These are phyloP conservation scores for Phytophthora foliorum DNA, from an alignment of 352 stramenopile species.

Conservation along the genomic window DNA sequence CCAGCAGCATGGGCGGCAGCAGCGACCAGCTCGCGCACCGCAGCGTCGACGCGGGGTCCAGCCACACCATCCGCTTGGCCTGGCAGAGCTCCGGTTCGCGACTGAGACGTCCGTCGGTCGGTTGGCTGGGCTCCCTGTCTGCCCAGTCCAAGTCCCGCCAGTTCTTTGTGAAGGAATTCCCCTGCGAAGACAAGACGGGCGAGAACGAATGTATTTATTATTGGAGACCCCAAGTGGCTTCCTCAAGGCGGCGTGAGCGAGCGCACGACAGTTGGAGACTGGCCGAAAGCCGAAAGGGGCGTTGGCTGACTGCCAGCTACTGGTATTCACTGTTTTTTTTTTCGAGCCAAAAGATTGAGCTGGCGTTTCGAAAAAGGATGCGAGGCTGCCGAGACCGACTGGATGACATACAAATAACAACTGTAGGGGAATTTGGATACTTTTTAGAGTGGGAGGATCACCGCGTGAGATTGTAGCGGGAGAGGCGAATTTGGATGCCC, in stretches of 20 bases:
- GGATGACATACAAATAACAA: neutral
- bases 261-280: slow-evolving; percentile 19
- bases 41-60: slow-evolving; percentile 35
- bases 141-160: slow-evolving; percentile 6
- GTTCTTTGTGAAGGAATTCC: slow-evolving; percentile 25
- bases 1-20: slow-evolving; percentile 60
- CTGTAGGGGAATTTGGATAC: neutral
- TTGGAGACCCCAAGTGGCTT: too few species aligned
- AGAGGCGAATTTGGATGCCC: slow-evolving; percentile 8
- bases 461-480: slow-evolving; percentile 3
- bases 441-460: neutral
- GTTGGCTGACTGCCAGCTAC: slow-evolving; percentile 8
- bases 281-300: slow-evolving; percentile 7
- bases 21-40: slow-evolving; percentile 56
- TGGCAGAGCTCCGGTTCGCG: neutral
- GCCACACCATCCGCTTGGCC: slow-evolving; percentile 46
- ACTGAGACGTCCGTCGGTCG: slow-evolving; percentile 6
- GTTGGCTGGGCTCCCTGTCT: slow-evolving; percentile 19
- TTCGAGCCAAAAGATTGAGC: slow-evolving; percentile 31
- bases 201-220: neutral
- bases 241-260: neutral
- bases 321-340: too few species aligned
- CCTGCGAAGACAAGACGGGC: slow-evolving; percentile 21
- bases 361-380: slow-evolving; percentile 33
- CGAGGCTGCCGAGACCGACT: neutral